Base-by-base conservation (phyloP, 2,329 filamentous ascomycete genomes). In the Fusarium sp. region DNA sequence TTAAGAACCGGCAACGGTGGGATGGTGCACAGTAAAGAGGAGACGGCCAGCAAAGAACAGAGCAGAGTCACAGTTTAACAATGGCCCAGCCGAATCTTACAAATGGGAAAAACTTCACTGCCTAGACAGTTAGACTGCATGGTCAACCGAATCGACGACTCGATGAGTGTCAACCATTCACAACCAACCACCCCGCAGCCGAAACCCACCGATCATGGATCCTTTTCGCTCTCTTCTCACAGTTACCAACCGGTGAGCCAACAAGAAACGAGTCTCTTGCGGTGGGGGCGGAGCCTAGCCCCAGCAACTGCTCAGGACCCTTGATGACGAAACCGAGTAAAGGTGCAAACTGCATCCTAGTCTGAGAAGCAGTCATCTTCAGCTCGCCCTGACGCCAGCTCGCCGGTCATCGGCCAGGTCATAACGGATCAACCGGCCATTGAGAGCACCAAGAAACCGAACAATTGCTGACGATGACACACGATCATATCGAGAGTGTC, bases 121-220 rank as follows among this genome's bases (percentile, higher is more conserved):
- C 28, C 28, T 13, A 31, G 18, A 31, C 42, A 22, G 26, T 28
- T 28, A 28, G 28, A 31, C 28, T 31, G 28, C 28, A 36, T 26
- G 40, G 20, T 17, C 20, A 17, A 42, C 50, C 39, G 34, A 51
- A 70, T 67, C 53, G 36, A 68, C 50, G 34, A 65, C 51, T 46
- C 18, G 52, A 39, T 49, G 49, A 52, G 59, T 40, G 49, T 56
- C 50, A 56, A 53, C 45, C 54, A 61, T 54, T 60, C 24, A 57
- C 40, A 44, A 42, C 63, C 67, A 71, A 70, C 54, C 67, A 57
- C 43, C 48, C 63, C 59, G 58, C 67, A 70, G 67, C 54, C 54
- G 17, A 60, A 70, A 58, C 58, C 59, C 67, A 65, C 54, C 46
- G 67, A 69, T 64, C 67, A 71, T 60, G 63, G 62, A 59, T 54